Conservation (phyloP, 2,329 filamentous ascomycete genomes). For the Pestalotiopsis sp. region DNA sequence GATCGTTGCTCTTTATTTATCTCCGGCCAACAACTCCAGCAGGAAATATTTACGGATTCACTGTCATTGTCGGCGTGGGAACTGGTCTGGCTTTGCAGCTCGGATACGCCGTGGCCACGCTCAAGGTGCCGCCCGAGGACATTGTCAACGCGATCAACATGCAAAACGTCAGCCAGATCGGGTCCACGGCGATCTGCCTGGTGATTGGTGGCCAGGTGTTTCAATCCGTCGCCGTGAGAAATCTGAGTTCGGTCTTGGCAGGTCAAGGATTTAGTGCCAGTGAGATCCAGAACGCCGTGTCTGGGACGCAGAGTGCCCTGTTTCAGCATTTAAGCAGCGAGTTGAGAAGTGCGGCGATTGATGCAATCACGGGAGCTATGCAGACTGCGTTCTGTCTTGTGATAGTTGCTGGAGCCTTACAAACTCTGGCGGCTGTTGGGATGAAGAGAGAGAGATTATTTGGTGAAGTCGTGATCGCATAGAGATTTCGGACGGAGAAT, state of each 20-base stretch:
- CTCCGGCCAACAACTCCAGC: constrained; percentile 20
- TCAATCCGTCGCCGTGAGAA: constrained; percentile 20
- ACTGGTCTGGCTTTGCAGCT: constrained; percentile 28
- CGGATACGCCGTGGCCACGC: constrained; percentile 30
- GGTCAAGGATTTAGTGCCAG: neutral
- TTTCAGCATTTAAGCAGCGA: neutral
- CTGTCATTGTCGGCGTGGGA: constrained; percentile 43
- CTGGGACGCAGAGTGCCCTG: neutral
- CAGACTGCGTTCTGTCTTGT: constrained; percentile 4
- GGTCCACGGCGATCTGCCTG: constrained; percentile 21
- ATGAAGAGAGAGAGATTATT: constrained; percentile 9
- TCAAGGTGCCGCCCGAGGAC: constrained; percentile 22
- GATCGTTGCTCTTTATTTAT: constrained; percentile 31
- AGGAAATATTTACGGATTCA: constrained; percentile 36
- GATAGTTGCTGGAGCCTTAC: neutral
- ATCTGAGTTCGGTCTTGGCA: constrained; percentile 1
- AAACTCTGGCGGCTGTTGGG: neutral
- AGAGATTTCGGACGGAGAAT: neutral
- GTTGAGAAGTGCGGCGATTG: neutral
- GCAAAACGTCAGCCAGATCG: constrained; percentile 33
- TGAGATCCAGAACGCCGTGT: constrained; percentile 3
- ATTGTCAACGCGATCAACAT: constrained; percentile 26
- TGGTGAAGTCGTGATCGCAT: constrained; percentile 4
- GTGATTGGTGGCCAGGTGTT: constrained; percentile 28
- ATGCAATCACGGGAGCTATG: constrained; percentile 4